Evolutionary conservation across 106 monocot genomes (phyloP), one percentile per base, ranked within the genome.

Genomic region (Alisma plantagoaquatica): DNA sequence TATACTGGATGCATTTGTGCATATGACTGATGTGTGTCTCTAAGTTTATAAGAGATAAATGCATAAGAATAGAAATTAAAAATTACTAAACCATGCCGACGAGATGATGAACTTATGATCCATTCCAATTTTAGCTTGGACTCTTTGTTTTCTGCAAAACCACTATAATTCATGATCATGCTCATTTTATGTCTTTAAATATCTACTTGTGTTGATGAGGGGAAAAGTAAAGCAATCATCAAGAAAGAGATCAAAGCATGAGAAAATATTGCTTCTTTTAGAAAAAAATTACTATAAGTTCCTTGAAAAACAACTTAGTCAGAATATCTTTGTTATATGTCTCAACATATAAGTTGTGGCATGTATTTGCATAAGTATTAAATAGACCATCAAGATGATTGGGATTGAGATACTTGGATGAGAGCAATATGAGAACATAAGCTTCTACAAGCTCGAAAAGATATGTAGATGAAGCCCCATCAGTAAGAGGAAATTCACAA

Each of bases 401-500:
- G 46, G 68, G 51, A 59, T 56, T 69, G 17, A 78, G 46, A 22
- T 64, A 65, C 47, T 77, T 76, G 25, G 59, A 45, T 35, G 81
- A 66, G 53, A 85, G 55, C 29, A 70, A 58, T 20, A 82, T 70
- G 54, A 26, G 30, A 21, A 75, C 28, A 50, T 42, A 82, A 29
- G 74, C 53, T 55, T 44, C 82, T 20, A 76, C 51, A 57, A 98
- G 85, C 33, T 90, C 98, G 17, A 77, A 27, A 19, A 98, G 85
- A 43, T 84, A 82, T 45, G 66, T 79, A 22, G 69, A 48, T 26
- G 81, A 70, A 51, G 90, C 83, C 0, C 90, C 89, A 63, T 98
- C 90, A 24, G 70, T 65, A 7, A 77, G 61, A 60, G 75, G 76
- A 76, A 81, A 85, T 70, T 82, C 82, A 79, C 98, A 98, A 60